Percentiles rank a stretch among this genome's conserved stretches.
Conservation (phyloP, 2,329 filamentous ascomycete genomes). For the Calonectria hongkongensis region DNA sequence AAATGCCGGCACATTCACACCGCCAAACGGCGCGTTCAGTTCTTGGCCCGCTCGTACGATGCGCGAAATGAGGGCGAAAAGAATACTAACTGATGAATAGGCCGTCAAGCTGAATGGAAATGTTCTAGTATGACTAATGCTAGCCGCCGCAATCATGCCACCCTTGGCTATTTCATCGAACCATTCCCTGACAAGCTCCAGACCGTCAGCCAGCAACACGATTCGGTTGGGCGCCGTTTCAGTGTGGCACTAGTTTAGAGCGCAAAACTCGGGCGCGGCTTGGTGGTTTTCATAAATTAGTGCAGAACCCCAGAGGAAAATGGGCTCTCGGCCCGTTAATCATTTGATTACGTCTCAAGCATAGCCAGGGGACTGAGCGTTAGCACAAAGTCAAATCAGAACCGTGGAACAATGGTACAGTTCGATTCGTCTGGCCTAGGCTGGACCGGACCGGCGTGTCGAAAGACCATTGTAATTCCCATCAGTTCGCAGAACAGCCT, state of each 20-base stretch:
- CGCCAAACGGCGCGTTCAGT: not conserved
- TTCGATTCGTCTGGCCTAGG: not conserved
- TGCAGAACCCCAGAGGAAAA: not conserved
- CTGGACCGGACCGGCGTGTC: not conserved
- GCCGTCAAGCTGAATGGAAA: not conserved
- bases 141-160: not conserved
- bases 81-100: not conserved
- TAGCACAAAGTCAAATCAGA: not conserved
- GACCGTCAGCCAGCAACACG: not conserved
- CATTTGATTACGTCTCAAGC: not conserved
- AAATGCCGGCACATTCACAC: not conserved
- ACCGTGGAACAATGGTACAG: too few species aligned
- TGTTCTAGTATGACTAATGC: slow-evolving; percentile 6
- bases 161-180: not conserved
- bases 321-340: not conserved
- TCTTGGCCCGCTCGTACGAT: not conserved
- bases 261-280: not conserved
- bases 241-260: not conserved
- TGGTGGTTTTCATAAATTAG: not conserved
- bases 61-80: not conserved
- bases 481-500: not conserved
- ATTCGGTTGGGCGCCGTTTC: slow-evolving; percentile 1
- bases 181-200: not conserved
- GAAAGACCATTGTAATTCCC: not conserved
- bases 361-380: not conserved